Percentiles rank a stretch among this genome's conserved stretches.
Evolutionary conservation across 495 filamentous ascomycete species (phyloP).

Genomic region (Penicillium subrubescens): DNA sequence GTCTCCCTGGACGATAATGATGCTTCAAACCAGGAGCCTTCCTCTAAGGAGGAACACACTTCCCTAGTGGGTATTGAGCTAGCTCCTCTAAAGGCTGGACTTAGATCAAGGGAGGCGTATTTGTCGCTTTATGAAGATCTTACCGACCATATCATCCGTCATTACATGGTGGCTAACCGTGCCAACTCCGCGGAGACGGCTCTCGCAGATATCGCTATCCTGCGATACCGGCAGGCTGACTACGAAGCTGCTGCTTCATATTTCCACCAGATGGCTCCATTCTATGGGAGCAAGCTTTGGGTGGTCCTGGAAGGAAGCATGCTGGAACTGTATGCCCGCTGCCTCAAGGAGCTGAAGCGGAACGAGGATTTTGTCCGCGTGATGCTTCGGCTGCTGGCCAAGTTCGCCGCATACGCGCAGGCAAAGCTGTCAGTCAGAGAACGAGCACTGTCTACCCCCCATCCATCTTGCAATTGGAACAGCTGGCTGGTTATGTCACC

Average conservation of each 20-base stretch:
- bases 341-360: slow-evolving; percentile 73
- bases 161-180: slow-evolving; percentile 75
- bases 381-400: slow-evolving; percentile 72
- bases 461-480: slow-evolving; percentile 53
- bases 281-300: slow-evolving; percentile 83
- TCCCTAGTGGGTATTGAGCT: slow-evolving; percentile 37
- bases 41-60: slow-evolving; percentile 45
- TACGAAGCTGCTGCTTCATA: slow-evolving; percentile 74
- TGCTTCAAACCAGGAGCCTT: slow-evolving; percentile 12
- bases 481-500: slow-evolving; percentile 62
- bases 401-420: slow-evolving; percentile 55
- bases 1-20: slow-evolving; percentile 43
- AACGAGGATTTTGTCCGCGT: slow-evolving; percentile 80
- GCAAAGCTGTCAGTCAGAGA: slow-evolving; percentile 37
- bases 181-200: slow-evolving; percentile 72
- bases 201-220: slow-evolving; percentile 81
- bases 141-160: slow-evolving; percentile 69
- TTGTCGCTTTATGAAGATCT: slow-evolving; percentile 70
- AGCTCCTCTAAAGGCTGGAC: slow-evolving; percentile 31
- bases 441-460: slow-evolving; percentile 37
- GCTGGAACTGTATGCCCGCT: slow-evolving; percentile 82
- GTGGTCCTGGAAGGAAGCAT: slow-evolving; percentile 75
- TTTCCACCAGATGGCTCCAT: slow-evolving; percentile 78
- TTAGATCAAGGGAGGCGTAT: slow-evolving; percentile 39
- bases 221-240: slow-evolving; percentile 73